Evolutionary conservation across 768 basidiomycete species (phyloP), one percentile per base, ranked within the genome.

Genomic region (Tulasnella sp.): DNA sequence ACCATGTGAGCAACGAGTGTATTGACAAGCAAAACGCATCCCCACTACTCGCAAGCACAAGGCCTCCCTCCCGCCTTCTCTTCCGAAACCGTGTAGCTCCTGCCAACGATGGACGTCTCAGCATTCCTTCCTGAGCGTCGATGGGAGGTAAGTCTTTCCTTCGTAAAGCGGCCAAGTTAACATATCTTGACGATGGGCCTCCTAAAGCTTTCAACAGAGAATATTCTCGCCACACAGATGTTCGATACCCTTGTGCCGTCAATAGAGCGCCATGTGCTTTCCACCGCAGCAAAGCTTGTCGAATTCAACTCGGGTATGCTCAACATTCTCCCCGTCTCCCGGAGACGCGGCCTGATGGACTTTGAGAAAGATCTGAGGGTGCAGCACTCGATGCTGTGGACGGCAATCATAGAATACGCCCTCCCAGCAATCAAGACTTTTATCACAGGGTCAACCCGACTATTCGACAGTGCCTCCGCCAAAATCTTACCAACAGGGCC

Each of bases 211-310:
- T 44, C 44, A 19, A 48, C 46, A 36, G 44, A 42, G 21, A 75
- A 75, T n/a, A 19, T 75, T 10, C 75, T 75, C 24, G 24, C 40
- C 4, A 75, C 75, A 24, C 44, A 75, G 24, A 75, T 75, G 75
- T 42, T 75, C 10, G 75, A 75, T 56, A 75, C 75, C n/a, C 44
- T 48, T 21, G 27, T 75, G 3, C 75, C 75, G 19, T 75, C 75
- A n/a, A 44, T 75, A 21, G 44, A 36, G 31, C 44, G 52, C 10
- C 34, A 42, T 38, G 27, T 75, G 0, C 16, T 21, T 24, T 16
- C 34, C 19, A 36, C 75, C 16, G n/a, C 75, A 42, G 34, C 7
- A 38, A 21, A 10, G 21, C 44, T 75, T 24, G 34, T 21, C 0
- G 75, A 75, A 14, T 75, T 75, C 34, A 75, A 75, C 34, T 21